Percentiles rank a stretch among this genome's conserved stretches.
phyloP scores from a whole-genome alignment of 345 rosid species.

The Odontarrhena argentea region DNA sequence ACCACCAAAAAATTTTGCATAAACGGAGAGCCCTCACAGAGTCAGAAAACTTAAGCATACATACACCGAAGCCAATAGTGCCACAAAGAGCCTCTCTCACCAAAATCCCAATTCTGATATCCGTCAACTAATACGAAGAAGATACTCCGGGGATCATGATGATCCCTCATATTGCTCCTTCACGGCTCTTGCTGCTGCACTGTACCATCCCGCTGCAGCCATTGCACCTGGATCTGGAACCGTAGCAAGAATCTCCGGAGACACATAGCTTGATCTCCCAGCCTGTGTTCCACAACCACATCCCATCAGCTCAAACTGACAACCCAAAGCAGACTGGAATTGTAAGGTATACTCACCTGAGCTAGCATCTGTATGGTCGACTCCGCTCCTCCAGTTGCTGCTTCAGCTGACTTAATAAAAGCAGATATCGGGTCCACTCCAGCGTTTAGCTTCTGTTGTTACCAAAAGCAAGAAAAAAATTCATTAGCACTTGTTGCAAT shows the following conservation, averaged over 20 bases:
- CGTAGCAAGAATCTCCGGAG: conserved; percentile 56
- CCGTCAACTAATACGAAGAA: conserved; percentile 4
- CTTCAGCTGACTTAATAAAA: conserved; percentile 75
- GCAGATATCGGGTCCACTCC: conserved; percentile 74
- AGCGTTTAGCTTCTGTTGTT: conserved; percentile 66
- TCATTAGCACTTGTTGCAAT: conserved; percentile 23
- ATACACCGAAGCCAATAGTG: conserved; percentile 25
- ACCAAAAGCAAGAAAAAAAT: conserved; percentile 16
- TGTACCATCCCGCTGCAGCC: conserved; percentile 90
- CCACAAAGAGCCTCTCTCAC: conserved; percentile 33
- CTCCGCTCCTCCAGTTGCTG: conserved; percentile 85
- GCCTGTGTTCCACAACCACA: conserved; percentile 54
- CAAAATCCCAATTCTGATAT: conserved; percentile 26
- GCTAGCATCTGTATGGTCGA: conserved; percentile 86
- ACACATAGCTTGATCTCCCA: conserved; percentile 79
- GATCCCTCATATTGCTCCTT: conserved; percentile 45
- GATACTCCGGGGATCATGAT: conserved; percentile 10
- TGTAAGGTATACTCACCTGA: conserved; percentile 55
- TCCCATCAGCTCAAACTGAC: conserved; percentile 13
- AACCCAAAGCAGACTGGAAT: conserved; percentile 12
- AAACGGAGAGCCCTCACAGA: conserved; percentile 45
- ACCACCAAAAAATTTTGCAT: conserved; percentile 36
- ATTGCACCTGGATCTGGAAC: conserved; percentile 96
- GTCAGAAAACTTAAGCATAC: conserved; percentile 28
- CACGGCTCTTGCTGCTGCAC: conserved; percentile 88